Evolutionary conservation across 805 yeast genomes (phyloP).

Genomic region (Starmerella ratchasimensis): DNA sequence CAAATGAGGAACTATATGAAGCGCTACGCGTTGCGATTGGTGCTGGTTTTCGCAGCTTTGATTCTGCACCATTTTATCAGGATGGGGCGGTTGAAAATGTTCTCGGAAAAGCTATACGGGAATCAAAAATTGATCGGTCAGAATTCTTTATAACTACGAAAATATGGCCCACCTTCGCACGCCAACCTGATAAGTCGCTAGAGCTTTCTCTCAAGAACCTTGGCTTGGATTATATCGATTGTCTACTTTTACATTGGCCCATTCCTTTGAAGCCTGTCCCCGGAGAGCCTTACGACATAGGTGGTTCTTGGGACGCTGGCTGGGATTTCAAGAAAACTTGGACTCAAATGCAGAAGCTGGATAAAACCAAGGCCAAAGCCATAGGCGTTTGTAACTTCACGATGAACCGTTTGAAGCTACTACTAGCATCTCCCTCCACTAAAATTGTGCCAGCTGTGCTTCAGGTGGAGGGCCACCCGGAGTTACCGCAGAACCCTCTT

Average conservation of each 20-base stretch:
- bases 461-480: slow-evolving; percentile 67
- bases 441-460: slow-evolving; percentile 50
- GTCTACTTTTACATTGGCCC: slow-evolving; percentile 79
- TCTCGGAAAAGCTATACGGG: slow-evolving; percentile 37
- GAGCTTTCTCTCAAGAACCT: slow-evolving; percentile 47
- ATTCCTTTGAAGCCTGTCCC: slow-evolving; percentile 23
- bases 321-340: slow-evolving; percentile 41
- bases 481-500: slow-evolving; percentile 51
- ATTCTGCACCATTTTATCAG: slow-evolving; percentile 55
- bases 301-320: slow-evolving; percentile 16
- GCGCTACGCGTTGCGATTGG: slow-evolving; percentile 46
- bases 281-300: slow-evolving; percentile 20
- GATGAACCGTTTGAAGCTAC: slow-evolving; percentile 34
- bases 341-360: slow-evolving; percentile 48
- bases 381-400: slow-evolving; percentile 65
- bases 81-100: slow-evolving; percentile 39
- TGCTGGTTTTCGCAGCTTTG: slow-evolving; percentile 67
- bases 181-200: slow-evolving; percentile 38
- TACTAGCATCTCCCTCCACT: slow-evolving; percentile 31
- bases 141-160: slow-evolving; percentile 62
- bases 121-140: slow-evolving; percentile 37
- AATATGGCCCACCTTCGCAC: slow-evolving; percentile 31
- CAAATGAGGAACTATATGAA: slow-evolving; percentile 28
- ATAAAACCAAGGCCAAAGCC: slow-evolving; percentile 40
- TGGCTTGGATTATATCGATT: slow-evolving; percentile 62